Evolutionary conservation across 352 stramenopile genomes (phyloP).

Genomic region (Pythium volutum): DNA sequence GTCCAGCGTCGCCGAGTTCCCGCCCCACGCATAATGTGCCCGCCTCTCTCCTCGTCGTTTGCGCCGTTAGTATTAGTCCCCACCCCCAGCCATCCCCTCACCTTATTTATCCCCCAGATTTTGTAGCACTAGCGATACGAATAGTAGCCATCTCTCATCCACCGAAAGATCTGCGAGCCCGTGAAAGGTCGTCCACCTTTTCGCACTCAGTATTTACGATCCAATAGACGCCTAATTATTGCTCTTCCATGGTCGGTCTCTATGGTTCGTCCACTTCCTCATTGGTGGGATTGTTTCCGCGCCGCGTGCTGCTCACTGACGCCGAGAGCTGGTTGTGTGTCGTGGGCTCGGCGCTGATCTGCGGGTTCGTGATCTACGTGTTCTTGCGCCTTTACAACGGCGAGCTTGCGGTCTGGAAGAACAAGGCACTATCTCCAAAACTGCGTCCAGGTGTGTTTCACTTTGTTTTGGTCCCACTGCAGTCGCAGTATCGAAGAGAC

Average conservation of each 20-base stretch:
- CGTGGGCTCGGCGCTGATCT: constrained; percentile 20
- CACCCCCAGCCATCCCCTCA: neutral
- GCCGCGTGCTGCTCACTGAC: constrained; percentile 16
- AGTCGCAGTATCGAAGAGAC: too few relatives aligned
- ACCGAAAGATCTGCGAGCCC: constrained; percentile 1
- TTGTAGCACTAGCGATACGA: constrained; percentile 25
- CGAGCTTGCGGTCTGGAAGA: constrained; percentile 15
- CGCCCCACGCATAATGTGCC: constrained; percentile 18
- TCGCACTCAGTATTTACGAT: neutral
- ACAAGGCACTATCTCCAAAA: too few relatives aligned
- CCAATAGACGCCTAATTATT: constrained; percentile 14
- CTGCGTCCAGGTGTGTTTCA: too few relatives aligned
- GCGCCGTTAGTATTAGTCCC: constrained; percentile 15
- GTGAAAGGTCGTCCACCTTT: constrained; percentile 7
- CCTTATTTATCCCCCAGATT: constrained; percentile 28
- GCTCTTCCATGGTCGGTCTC: neutral
- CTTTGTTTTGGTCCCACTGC: too few relatives aligned
- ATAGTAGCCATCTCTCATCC: constrained; percentile 6
- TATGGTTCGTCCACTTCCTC: neutral
- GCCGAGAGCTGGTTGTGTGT: constrained; percentile 20
- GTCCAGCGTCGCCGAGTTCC: constrained; percentile 51
- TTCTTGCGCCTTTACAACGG: constrained; percentile 17
- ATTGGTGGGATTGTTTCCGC: neutral
- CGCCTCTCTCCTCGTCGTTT: neutral
- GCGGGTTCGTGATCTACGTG: constrained; percentile 19